These are phyloP conservation scores for Dothideomycetidae sp. DNA, from an alignment of 2,329 filamentous ascomycete genomes.

Conservation along the genomic window DNA sequence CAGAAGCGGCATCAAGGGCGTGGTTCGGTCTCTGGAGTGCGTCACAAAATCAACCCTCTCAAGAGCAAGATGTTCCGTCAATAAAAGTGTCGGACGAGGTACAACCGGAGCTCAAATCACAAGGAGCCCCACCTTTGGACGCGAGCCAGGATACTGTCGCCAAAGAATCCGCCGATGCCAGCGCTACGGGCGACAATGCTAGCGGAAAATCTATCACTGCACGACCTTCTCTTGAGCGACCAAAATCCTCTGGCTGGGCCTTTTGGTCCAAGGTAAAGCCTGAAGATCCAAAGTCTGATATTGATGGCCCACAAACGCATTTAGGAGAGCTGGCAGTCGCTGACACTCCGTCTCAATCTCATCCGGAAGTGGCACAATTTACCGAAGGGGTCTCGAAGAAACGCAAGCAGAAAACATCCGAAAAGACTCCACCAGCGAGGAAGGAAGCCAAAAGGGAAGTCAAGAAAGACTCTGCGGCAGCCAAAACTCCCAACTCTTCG, in stretches of 20 bases:
- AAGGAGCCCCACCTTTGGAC: no score
- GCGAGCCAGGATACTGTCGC: no score
- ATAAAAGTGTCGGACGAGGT: conserved; percentile 12
- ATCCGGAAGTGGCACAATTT: conserved; percentile 38
- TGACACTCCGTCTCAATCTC: conserved; percentile 35
- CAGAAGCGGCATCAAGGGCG: conserved; percentile 19
- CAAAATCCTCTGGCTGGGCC: conserved; percentile 54
- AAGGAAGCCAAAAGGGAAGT: neutral
- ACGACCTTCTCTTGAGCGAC: conserved; percentile 15
- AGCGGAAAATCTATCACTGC: conserved; percentile 5
- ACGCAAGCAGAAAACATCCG: conserved; percentile 13
- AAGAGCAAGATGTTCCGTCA: conserved; percentile 16
- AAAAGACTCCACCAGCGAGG: conserved; percentile 11
- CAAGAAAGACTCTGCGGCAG: conserved; percentile 7
- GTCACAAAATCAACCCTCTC: conserved; percentile 28
- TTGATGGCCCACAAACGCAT: conserved; percentile 42
- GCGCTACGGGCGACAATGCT: neutral
- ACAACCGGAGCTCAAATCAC: conserved; percentile 11
- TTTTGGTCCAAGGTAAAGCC: conserved; percentile 57
- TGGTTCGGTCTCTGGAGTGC: conserved; percentile 39
- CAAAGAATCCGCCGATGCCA: no score
- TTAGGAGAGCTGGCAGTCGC: conserved; percentile 37
- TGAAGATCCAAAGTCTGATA: conserved; percentile 37
- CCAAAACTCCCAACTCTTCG: neutral
- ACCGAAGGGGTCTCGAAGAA: conserved; percentile 26